These are phyloP conservation scores for Serendipita sp. DNA, from an alignment of 768 basidiomycete genomes.

Conservation along the genomic window DNA sequence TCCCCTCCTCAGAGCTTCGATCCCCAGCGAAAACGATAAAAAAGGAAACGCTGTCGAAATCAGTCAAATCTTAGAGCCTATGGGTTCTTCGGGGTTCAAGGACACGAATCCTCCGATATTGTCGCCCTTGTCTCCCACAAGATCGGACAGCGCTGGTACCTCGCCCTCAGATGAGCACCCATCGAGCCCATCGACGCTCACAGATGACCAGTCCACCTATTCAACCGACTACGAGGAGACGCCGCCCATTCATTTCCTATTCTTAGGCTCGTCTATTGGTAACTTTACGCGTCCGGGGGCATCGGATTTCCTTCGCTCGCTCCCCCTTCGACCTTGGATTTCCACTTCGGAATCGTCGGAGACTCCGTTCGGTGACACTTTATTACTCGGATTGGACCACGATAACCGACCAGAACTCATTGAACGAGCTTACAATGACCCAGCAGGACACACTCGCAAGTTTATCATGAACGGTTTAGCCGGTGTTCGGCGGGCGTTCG, in stretches of 20 bases:
- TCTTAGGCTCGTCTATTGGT: slow-evolving; percentile 82
- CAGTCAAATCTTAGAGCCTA: background rate
- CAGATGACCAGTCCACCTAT: background rate
- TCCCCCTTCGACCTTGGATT: slow-evolving; percentile 50
- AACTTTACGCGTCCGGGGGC: slow-evolving; percentile 68
- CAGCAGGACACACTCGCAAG: slow-evolving; percentile 45
- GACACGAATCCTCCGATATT: background rate
- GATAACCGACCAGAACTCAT: slow-evolving; percentile 53
- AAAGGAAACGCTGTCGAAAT: background rate
- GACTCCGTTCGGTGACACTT: slow-evolving; percentile 51
- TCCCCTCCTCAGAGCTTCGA: background rate
- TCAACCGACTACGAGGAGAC: background rate
- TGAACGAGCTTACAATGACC: slow-evolving; percentile 77
- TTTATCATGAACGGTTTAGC: slow-evolving; percentile 82
- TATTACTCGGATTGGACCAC: slow-evolving; percentile 84
- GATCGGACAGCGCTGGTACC: background rate
- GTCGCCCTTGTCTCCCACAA: background rate
- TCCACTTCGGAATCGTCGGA: slow-evolving; percentile 4
- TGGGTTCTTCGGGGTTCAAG: background rate
- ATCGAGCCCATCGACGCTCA: background rate
- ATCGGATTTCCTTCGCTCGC: slow-evolving; percentile 51
- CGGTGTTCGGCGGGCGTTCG: slow-evolving; percentile 49
- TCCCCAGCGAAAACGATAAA: background rate
- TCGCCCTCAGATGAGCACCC: background rate
- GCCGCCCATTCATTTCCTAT: slow-evolving; percentile 62